Base-by-base conservation (phyloP, 805 yeast species). In the Kazachstania taianensis region DNA sequence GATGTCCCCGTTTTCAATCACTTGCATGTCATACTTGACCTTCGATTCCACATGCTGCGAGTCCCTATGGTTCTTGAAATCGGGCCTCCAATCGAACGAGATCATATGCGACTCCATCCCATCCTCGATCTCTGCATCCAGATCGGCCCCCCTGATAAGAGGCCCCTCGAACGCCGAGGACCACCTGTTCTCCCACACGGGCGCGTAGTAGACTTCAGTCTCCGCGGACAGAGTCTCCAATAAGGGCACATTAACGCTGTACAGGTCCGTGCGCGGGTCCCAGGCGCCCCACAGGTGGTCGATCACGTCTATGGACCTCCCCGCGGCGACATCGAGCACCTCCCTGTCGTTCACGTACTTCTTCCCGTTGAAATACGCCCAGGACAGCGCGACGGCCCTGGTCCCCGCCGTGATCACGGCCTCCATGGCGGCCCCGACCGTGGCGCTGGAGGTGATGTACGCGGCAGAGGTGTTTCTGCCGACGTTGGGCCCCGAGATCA, bases 351-450 rank as follows among this genome's bases (percentile, higher is more conserved):
- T 27, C n/a, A 78, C 77, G 14, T 63, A 57, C 31, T 70, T 60
- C 19, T 64, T 57, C 26, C 69, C 66, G 22, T 57, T 41, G 36
- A 69, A 73, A 52, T 80, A 92, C n/a, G 94, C 92, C 67, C 75
- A 89, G 25, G 94, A 81, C 23, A 92, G 50, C 2, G 94, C 96
- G 43, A 92, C 69, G 5, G 95, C 65, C 45, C 68, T 77, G 12
- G 60, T 62, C 20, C 75, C 73, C 0, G 78, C 79, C 15, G 69
- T 55, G 28, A 87, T 72, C 2, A 81, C 82, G 2, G 87, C 94
- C 61, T 92, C 98, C 85, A 87, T 73, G 1, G 96, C 92, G 3
- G 95, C 97, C 18, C 98, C 98, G 13, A 92, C 79, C 2, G 98
- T 92, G 10, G 98, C 98, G 46, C 94, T 79, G 4, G 96, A 76